phyloP scores from a whole-genome alignment of 495 filamentous ascomycete species.

The Annulohypoxylon nitens region DNA sequence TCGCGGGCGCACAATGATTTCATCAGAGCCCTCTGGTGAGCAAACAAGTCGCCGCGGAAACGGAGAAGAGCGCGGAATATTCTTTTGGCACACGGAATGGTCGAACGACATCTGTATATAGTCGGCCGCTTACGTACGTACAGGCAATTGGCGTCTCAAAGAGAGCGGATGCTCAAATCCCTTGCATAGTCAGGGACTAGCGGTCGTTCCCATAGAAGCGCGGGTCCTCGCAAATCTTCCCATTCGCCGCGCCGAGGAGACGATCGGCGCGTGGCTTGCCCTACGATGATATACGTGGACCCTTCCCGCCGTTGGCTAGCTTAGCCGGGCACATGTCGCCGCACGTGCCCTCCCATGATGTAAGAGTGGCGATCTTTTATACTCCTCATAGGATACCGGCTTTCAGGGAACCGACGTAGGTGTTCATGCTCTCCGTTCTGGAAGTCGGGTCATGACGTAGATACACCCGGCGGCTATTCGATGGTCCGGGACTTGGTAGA shows the following conservation, averaged over 20 bases:
- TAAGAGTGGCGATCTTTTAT: conserved; percentile 6
- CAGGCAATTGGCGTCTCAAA: background rate
- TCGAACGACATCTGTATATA: conserved; percentile 3
- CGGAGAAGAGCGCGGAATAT: background rate
- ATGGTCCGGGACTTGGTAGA: background rate
- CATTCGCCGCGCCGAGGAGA: background rate
- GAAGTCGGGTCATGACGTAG: conserved; percentile 23
- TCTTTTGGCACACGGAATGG: background rate
- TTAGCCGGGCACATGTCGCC: background rate
- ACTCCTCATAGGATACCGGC: conserved; percentile 9
- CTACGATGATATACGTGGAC: conserved; percentile 4
- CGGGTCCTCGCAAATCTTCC: background rate
- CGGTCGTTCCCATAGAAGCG: background rate
- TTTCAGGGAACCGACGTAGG: conserved; percentile 6
- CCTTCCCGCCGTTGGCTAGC: background rate
- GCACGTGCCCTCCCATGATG: conserved; percentile 20
- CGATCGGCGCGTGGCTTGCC: conserved; percentile 3
- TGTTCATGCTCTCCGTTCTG: conserved; percentile 22
- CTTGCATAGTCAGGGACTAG: background rate
- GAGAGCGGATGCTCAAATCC: background rate
- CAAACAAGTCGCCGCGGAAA: background rate
- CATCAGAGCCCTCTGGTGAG: background rate
- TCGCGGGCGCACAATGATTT: background rate
- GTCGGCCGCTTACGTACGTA: background rate
- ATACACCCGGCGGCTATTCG: background rate